A percentile compares a stretch with the other conserved stretches of the same genome.
Conservation (phyloP, 768 basidiomycete genomes). For the Hirschioporus abietinus region DNA sequence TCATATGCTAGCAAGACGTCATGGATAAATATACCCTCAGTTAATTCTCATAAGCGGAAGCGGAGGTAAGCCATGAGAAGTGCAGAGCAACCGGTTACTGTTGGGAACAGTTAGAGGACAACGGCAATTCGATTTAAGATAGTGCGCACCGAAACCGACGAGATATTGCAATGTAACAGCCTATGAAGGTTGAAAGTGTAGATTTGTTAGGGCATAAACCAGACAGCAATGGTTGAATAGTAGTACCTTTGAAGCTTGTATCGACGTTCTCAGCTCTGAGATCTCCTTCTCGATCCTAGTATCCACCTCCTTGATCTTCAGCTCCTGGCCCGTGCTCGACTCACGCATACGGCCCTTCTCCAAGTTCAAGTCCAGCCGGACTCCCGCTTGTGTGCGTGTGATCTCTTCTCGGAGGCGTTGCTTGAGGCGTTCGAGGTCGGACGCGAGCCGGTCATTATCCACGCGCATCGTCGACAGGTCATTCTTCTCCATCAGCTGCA, state of each 20-base stretch:
- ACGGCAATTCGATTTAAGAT: not conserved
- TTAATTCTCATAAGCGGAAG: conserved; percentile 41
- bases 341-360: conserved; percentile 92
- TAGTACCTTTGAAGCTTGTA: conserved; percentile 77
- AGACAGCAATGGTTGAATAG: conserved; percentile 5
- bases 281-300: conserved; percentile 97
- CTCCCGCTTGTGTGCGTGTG: conserved; percentile 86
- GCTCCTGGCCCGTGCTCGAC: conserved; percentile 84
- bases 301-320: conserved; percentile 97
- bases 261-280: conserved; percentile 74
- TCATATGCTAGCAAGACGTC: not conserved
- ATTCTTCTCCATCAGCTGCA: conserved; percentile 95
- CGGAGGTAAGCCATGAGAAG: conserved; percentile 84
- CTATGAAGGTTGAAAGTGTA: conserved; percentile 27
- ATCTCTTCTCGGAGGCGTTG: conserved; percentile 90
- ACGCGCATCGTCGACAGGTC: conserved; percentile 93
- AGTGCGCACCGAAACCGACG: conserved; percentile 72
- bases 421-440: conserved; percentile 93
- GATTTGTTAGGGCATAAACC: not conserved
- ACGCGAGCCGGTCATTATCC: conserved; percentile 89
- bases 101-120: not conserved
- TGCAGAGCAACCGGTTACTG: conserved; percentile 83
- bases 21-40: not conserved
- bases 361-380: conserved; percentile 89
- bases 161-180: conserved; percentile 84